Evolutionary conservation across 2,329 filamentous ascomycete genomes (phyloP), one percentile per base, ranked within the genome.

Genomic region (Plectosphaerella cucumerina): DNA sequence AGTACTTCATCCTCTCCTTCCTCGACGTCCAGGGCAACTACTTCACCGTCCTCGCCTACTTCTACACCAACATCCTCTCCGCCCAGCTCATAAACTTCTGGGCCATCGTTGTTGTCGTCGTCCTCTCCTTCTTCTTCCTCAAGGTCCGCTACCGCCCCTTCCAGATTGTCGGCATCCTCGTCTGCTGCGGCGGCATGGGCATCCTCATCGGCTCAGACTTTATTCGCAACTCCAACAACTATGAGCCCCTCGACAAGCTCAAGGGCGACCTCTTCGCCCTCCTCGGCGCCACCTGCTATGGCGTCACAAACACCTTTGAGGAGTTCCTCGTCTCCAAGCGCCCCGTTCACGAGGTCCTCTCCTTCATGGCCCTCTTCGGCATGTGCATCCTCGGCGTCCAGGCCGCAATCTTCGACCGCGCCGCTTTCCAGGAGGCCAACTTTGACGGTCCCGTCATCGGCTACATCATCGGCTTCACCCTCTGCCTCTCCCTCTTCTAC

Each of bases 31-130:
- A 97, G 71, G 94, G 94, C 55, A 99, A 99, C 73, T 99, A 97
- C 76, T 97, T 97, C 67, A 92, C 92, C 62, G 93, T 99, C 47
- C 80, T 97, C 47, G 94, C 93, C 5, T 99, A 97, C 74, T 81
- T 87, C 53, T 85, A 95, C 76, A 96, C 93, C 50, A 97, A 92
- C 62, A 87, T 97, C 60, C 80, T 97, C 46, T 94, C 88, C 18
- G 91, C 91, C 15, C 92, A 97, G 76, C 81, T 99, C 48, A 90
- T 99, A 73, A 97, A 97, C 78, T 97, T 97, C 74, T 97, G 93
- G 93, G 89, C 92, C 60, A 97, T 99, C 59, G 89, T 96, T 47
- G 85, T 93, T 56, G 94, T 99, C 20, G 90, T 97, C 18, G 65
- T 88, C 54, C 73, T 97, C 58, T 96, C 90, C 23, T 92, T 96